phyloP scores from a whole-genome alignment of 192 early-diverging fungal species.

The Entomortierella lignicola region DNA sequence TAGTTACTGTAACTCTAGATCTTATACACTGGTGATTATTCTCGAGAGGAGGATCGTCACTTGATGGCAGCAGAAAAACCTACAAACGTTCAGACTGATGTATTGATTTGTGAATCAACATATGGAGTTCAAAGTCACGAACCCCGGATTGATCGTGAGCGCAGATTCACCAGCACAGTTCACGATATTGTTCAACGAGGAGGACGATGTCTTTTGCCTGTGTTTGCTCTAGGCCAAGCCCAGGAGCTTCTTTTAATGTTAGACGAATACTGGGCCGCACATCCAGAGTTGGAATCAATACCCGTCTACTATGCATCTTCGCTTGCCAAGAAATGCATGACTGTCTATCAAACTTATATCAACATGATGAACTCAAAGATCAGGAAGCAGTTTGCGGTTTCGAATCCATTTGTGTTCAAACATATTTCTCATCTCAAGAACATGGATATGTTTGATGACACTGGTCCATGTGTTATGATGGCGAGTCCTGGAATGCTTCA shows the following conservation, averaged over 20 bases:
- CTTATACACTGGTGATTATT: constrained; percentile 99
- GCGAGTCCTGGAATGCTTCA: constrained; percentile 98
- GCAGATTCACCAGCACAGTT: constrained; percentile 85
- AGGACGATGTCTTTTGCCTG: constrained; percentile 94
- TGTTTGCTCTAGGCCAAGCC: constrained; percentile 96
- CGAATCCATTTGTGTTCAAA: constrained; percentile 97
- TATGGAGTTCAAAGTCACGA: constrained; percentile 98
- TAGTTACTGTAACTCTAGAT: constrained; percentile 54
- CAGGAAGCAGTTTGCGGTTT: constrained; percentile 84
- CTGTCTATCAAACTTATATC: constrained; percentile 96
- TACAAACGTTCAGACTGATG: constrained; percentile 81
- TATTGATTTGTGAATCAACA: constrained; percentile 95
- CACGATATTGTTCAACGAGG: constrained; percentile 87
- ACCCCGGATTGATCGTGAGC: constrained; percentile 93
- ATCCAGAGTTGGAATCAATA: constrained; percentile 88
- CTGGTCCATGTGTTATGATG: constrained; percentile 98
- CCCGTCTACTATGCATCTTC: constrained; percentile 96
- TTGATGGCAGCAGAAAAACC: constrained; percentile 97
- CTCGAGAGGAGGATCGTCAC: constrained; percentile 98
- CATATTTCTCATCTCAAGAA: constrained; percentile 92
- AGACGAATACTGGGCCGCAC: constrained; percentile 96
- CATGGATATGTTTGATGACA: constrained; percentile 90
- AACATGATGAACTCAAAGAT: constrained; percentile 99
- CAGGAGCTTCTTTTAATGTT: constrained; percentile 97
- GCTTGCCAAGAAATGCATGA: constrained; percentile 97